Conservation (phyloP, 257 asterid species). For the Coffea canephora region DNA sequence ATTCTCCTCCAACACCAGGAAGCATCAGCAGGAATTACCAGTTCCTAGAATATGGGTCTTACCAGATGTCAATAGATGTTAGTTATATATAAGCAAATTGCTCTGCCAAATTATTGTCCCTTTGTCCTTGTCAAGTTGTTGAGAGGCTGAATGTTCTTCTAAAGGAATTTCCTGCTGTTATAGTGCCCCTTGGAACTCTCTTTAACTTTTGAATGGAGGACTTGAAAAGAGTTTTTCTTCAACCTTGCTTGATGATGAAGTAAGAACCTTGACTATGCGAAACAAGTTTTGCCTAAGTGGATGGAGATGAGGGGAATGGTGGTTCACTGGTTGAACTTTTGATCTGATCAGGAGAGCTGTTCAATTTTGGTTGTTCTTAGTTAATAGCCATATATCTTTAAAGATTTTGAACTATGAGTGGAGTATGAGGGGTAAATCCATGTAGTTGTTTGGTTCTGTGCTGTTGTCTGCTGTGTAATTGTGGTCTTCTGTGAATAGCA, state of each 20-base stretch:
- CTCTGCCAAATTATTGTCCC: background rate
- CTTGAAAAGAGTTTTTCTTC: background rate
- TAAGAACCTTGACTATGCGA: background rate
- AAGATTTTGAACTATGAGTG: background rate
- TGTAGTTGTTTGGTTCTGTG: background rate
- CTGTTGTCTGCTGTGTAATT: background rate
- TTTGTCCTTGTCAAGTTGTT: background rate
- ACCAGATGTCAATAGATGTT: background rate
- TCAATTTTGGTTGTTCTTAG: background rate
- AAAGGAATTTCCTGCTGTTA: background rate
- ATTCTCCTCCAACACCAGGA: too few relatives aligned
- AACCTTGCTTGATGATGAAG: background rate
- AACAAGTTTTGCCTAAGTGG: background rate
- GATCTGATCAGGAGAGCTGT: background rate
- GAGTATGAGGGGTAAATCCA: background rate
- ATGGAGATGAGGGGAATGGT: background rate
- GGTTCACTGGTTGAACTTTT: too few relatives aligned
- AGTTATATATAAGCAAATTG: background rate
- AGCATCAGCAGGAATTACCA: too few relatives aligned
- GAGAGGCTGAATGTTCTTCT: background rate
- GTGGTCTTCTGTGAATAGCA: background rate
- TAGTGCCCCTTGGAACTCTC: background rate
- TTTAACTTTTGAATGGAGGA: background rate
- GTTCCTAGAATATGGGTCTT: background rate
- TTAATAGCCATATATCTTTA: background rate